Evolutionary conservation across 495 filamentous ascomycete genomes (phyloP), one percentile per base, ranked within the genome.

Genomic region (Lophium mytilinum): DNA sequence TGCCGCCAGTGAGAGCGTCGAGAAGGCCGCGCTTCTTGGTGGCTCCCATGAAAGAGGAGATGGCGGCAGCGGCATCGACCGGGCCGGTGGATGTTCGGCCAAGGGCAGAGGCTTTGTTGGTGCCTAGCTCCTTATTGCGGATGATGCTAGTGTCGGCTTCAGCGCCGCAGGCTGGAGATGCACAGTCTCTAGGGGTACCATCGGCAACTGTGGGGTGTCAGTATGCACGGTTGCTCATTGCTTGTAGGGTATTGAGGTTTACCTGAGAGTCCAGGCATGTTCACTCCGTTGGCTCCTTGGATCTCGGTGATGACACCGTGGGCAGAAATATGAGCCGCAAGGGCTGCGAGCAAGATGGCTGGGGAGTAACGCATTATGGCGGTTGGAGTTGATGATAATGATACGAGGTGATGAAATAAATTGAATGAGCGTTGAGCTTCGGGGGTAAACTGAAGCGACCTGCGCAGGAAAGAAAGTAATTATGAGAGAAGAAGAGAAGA

Each of bases 171-270:
- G 56, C 58, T 50, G 78, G 77, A 35, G 71, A 70, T 41, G 72
- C 73, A 64, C 78, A 81, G 65, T 80, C 77, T 42, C 79, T 77
- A 18, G 79, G 80, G 30, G 78, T 82, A 39, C 81, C 79, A 55
- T 82, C 79, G 21, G 69, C 69, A 45, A 83, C 80, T 82, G 57
- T 41, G 4, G 17, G 12, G 36, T 39, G 57, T 57, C 8, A 60
- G 53, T 54, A 15, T 52, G n/a, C n/a, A 34, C 9, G 11, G 34
- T 47, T 30, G 24, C 6, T 30, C 3, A 30, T 30, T 30, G 5
- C 14, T n/a, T 56, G 9, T 9, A 14, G 43, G 36, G 49, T 15
- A 40, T 43, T 49, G 37, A 34, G 30, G 24, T 42, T 35, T 61
- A 64, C 62, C 62, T 15, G 61, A 57, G n/a, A 67, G 55, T 37